A percentile compares a stretch with the other conserved stretches of the same genome.
Evolutionary conservation across 441 rosid genomes (phyloP).

Genomic region (Syzygium syzygioides): DNA sequence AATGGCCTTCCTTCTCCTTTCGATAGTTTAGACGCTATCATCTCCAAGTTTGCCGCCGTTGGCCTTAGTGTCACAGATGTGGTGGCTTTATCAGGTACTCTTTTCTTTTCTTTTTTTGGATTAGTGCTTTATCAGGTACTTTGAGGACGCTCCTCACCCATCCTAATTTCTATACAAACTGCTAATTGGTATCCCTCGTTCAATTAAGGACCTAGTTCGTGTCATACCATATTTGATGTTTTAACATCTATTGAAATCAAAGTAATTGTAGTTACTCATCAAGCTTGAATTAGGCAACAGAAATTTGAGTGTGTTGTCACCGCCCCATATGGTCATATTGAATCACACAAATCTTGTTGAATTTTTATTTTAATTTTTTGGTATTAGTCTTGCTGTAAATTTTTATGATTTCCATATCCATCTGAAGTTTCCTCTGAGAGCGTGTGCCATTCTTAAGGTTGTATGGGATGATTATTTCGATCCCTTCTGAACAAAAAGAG

Average conservation of each 20-base stretch:
- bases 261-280: background rate
- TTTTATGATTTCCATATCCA: background rate
- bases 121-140: background rate
- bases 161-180: background rate
- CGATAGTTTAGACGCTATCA: slow-evolving; percentile 17
- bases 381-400: background rate
- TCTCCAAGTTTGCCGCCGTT: slow-evolving; percentile 21
- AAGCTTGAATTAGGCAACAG: background rate
- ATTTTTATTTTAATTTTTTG: too few relatives aligned
- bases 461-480: background rate
- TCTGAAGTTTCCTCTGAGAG: background rate
- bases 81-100: slow-evolving; percentile 30
- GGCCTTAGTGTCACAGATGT: slow-evolving; percentile 32
- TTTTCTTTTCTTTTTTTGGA: background rate
- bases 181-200: background rate
- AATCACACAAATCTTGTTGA: background rate
- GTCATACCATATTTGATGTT: background rate
- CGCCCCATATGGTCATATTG: background rate
- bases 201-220: background rate
- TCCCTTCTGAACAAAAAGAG: background rate
- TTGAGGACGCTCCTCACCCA: background rate
- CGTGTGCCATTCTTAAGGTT: background rate
- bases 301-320: background rate
- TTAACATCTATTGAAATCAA: background rate
- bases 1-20: slow-evolving; percentile 26